Evolutionary conservation across 75 land plant genomes (phyloP), one percentile per base, ranked within the genome.

Genomic region (Pinus tabuliformis): DNA sequence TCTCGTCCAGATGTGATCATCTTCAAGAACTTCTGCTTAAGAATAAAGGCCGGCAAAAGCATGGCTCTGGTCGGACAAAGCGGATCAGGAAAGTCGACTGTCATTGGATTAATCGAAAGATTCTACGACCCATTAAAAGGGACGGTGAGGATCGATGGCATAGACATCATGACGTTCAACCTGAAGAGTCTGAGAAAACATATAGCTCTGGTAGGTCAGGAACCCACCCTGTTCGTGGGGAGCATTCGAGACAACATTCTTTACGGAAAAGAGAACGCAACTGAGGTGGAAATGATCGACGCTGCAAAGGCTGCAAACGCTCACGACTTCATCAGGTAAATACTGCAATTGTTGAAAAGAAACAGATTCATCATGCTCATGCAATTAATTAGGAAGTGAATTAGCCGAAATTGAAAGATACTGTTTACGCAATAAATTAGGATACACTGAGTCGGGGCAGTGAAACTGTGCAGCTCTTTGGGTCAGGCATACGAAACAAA

Each of bases 301-400:
- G 93, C 93, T 39, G 91, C 93, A 5, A 84, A 61, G 62, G 91
- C 91, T 72, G 91, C 91, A 63, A 91, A 91, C 62, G 93, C 93
- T n/a, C 88, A 89, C 66, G 86, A 71, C 21, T 89, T 91, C 72
- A 91, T 91, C 75, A 86, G 91, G 93, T 88, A 83, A n/a, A 72
- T 33, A 2, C 16, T 22, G 21, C 6, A 37, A n/a, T 11, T n/a
- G 6, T 15, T 28, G 1, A 59, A 59, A 20, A n/a, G n/a, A 6
- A 18, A 18, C 61, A 18, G n/a, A 17, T 33, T 33, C 33, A 59
- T 33, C 33, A 59, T n/a, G 21, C 21, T 59, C 8, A 59, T n/a
- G 4, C 33, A 33, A 33, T 33, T 33, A 18, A 9, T 12, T 59
- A 59, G 11, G 4, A 17, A 26, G 26, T 26, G 26, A 26, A 26